phyloP scores from a whole-genome alignment of 371 early-diverging fungal genomes.

The Lichtheimia ramosa region DNA sequence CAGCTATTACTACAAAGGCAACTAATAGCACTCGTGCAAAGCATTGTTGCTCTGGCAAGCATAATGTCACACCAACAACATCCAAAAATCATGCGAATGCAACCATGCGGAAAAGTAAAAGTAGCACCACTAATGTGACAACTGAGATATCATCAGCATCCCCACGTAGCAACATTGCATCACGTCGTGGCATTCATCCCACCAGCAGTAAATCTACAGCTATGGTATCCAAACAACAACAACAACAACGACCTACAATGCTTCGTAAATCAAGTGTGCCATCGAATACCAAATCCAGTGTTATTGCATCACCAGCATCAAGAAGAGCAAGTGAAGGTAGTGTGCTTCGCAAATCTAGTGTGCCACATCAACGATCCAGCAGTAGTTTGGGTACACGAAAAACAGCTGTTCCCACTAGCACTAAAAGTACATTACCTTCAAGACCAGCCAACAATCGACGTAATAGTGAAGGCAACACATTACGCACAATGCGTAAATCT shows the following conservation, averaged over 20 bases:
- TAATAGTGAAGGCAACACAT: no score
- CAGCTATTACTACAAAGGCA: no score
- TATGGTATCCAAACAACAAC: background rate
- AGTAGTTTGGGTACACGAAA: background rate
- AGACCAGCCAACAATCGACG: background rate
- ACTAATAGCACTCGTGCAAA: no score
- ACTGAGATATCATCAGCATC: background rate
- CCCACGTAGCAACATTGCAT: background rate
- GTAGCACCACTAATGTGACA: background rate
- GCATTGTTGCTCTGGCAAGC: no score
- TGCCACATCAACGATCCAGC: slow-evolving; percentile 1
- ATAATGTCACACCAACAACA: no score
- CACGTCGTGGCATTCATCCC: background rate
- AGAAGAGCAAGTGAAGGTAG: slow-evolving; percentile 2
- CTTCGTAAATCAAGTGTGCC: slow-evolving; percentile 2
- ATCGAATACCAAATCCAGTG: background rate
- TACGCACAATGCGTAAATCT: no score
- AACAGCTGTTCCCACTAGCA: background rate
- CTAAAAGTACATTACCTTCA: background rate
- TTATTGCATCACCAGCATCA: background rate
- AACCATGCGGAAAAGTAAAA: background rate
- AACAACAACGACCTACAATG: background rate
- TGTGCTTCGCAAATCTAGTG: background rate
- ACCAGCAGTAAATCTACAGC: background rate
- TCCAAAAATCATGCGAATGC: no score